phyloP scores from a whole-genome alignment of 2,329 filamentous ascomycete genomes.

The Penicillium glabrum region DNA sequence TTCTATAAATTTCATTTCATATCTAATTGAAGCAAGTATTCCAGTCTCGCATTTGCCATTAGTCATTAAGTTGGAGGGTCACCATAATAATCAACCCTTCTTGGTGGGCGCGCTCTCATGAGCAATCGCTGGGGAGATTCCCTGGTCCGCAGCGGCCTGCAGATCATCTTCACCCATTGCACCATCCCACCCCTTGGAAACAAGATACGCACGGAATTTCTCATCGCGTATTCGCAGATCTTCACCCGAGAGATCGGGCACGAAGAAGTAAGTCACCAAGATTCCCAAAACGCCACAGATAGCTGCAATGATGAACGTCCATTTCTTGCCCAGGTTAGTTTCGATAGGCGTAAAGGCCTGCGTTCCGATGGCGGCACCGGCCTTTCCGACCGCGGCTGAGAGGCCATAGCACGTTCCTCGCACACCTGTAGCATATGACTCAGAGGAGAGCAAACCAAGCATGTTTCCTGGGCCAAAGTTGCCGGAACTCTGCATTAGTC shows the following conservation, averaged over 20 bases:
- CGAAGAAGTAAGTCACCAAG: constrained; percentile 50
- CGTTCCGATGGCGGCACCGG: constrained; percentile 53
- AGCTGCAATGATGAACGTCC: constrained; percentile 55
- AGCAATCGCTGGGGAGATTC: constrained; percentile 8
- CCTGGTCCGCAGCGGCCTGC: constrained; percentile 32
- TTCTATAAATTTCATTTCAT: too few relatives aligned
- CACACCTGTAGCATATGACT: constrained; percentile 54
- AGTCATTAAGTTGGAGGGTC: not conserved
- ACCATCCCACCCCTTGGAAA: constrained; percentile 48
- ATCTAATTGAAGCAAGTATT: too few relatives aligned
- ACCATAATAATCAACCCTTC: not conserved
- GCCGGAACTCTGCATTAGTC: constrained; percentile 51
- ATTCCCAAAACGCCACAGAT: constrained; percentile 52
- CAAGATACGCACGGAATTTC: constrained; percentile 46
- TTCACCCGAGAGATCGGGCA: constrained; percentile 48
- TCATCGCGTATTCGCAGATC: constrained; percentile 47
- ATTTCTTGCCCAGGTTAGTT: constrained; percentile 46
- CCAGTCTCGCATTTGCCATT: not conserved
- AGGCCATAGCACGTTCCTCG: constrained; percentile 54
- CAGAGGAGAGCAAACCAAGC: constrained; percentile 52
- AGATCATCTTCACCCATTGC: constrained; percentile 47
- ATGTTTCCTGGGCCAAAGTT: constrained; percentile 55
- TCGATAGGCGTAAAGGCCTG: constrained; percentile 53
- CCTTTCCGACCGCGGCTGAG: constrained; percentile 54
- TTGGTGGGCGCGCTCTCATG: not conserved